Evolutionary conservation across 208 protist species (phyloP), one percentile per base, ranked within the genome.

Genomic region (Leishmania aethiopica): DNA sequence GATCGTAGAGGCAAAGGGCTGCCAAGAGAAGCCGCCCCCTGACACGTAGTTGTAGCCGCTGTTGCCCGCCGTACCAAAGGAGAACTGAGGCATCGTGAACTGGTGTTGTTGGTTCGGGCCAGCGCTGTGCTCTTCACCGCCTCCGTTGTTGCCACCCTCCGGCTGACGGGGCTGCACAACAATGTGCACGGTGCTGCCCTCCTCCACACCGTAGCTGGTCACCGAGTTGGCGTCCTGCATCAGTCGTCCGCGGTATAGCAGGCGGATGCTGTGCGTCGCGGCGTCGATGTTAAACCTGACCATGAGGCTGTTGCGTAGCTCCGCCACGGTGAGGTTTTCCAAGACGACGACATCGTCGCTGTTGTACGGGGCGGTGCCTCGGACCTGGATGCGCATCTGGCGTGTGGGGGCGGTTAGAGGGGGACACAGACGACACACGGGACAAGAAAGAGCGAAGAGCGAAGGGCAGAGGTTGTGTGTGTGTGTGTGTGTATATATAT

Each of bases 281-380:
- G 11, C 5, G 55, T 82, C 42, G 37, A 89, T 74, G 60, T 84
- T 7, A 47, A 94, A 81, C 32, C 81, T 84, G 22, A 71, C 70
- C 25, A 86, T 64, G 32, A 97, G 74, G 5, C 47, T 55, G 10
- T 74, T 79, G 11, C 84, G 89, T 69, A 97, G 85, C 51, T 84
- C 83, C 10, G 84, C 82, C 25, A 94, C 89, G 19, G 85, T 91
- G 45, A 87, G 83, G 40, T 81, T 80, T 5, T 70, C 62, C 17
- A 79, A 49, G 6, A 97, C 77, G 60, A 92, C 84, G 1, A 97
- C 47, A 47, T 82, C 86, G 51, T 89, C 80, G n/a, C 67, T 37
- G 79, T 67, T 84, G 82, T 86, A 78, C 42, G 81, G 66, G 47
- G 79, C 60, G 13, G 51, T 47, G 60, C 76, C 62, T 51, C 75